phyloP scores from a whole-genome alignment of 768 basidiomycete genomes.

The Suillus weaverae region DNA sequence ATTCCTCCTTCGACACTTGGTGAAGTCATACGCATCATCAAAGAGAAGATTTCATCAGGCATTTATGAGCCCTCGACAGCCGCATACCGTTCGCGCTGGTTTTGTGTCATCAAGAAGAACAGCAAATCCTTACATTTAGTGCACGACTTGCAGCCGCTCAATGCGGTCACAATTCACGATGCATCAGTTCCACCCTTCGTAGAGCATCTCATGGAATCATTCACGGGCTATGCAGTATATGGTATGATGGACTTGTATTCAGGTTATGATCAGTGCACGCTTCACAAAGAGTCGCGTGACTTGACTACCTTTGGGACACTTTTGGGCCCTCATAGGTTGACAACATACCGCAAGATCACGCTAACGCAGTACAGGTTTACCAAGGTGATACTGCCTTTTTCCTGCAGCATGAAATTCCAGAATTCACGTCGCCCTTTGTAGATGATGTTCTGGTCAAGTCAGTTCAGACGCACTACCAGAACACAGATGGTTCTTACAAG shows the following conservation, averaged over 20 bases:
- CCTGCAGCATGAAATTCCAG: constrained; percentile 40
- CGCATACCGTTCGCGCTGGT: neutral
- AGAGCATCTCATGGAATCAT: too few relatives aligned
- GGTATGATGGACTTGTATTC: constrained; percentile 37
- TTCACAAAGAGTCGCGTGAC: constrained; percentile 33
- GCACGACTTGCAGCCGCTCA: constrained; percentile 39
- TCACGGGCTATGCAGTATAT: constrained; percentile 31
- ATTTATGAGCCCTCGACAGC: constrained; percentile 38
- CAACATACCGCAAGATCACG: constrained; percentile 42
- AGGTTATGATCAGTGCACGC: constrained; percentile 35
- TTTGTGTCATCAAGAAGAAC: constrained; percentile 33
- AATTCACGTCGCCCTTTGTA: constrained; percentile 36
- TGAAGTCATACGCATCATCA: too few relatives aligned
- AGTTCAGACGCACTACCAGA: constrained; percentile 30
- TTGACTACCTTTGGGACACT: constrained; percentile 44
- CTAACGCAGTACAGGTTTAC: constrained; percentile 41
- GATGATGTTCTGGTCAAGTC: constrained; percentile 41
- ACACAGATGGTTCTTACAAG: constrained; percentile 30
- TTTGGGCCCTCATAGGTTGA: constrained; percentile 32
- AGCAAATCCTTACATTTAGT: constrained; percentile 35
- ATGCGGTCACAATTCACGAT: too few relatives aligned
- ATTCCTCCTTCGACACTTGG: too few relatives aligned
- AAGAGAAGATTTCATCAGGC: too few relatives aligned
- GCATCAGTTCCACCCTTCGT: too few relatives aligned
- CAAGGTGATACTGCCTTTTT: constrained; percentile 41